Base-by-base conservation (phyloP, 176 grass and related monocot genomes). In the Panicum miliaceum region DNA sequence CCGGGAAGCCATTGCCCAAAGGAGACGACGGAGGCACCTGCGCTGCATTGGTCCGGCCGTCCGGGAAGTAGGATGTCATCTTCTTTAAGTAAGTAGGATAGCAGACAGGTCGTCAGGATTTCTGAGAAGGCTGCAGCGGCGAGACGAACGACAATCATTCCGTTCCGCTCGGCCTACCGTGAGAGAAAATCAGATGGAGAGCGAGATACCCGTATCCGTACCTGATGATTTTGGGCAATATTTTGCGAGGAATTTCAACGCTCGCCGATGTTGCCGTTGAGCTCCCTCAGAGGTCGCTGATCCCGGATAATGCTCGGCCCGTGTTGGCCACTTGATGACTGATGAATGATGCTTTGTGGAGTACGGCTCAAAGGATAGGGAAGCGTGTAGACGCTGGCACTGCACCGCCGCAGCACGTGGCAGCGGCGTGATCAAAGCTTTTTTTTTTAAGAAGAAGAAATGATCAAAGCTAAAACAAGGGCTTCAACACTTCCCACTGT, bases 81-180 rank as follows among this genome's bases (percentile, higher is more conserved):
- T 19, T 77, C 61, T 59, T 73, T 82, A 78, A 82, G 56, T 72
- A 73, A 71, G 60, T 29, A 46, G 87, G 32, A 71, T 51, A 52
- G 66, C 38, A 66, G 74, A 60, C 79, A 67, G 7, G 25, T 19
- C 3, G 8, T 73, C 38, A 34, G n/a, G 84, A 68, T 83, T 58
- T 78, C 73, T 15, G 45, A 66, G 56, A 90, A 42, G 48, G 66
- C 58, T 60, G 79, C 79, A 23, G 14, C 47, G 12, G 66, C 66
- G 29, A 27, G 73, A 53, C 14, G 56, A 90, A 66, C 48, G 86
- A 79, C 59, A 75, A 90, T 87, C 84, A 61, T 84, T 87, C 75
- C 50, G 2, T 57, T 12, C 77, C 25, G 59, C 37, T 45, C 27
- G 5, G 71, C 2, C 70, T 85, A 62, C 27, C 53, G 19, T 78